Base-by-base conservation (phyloP, 192 early-diverging fungal genomes). In the Entomortierella beljakovae region DNA sequence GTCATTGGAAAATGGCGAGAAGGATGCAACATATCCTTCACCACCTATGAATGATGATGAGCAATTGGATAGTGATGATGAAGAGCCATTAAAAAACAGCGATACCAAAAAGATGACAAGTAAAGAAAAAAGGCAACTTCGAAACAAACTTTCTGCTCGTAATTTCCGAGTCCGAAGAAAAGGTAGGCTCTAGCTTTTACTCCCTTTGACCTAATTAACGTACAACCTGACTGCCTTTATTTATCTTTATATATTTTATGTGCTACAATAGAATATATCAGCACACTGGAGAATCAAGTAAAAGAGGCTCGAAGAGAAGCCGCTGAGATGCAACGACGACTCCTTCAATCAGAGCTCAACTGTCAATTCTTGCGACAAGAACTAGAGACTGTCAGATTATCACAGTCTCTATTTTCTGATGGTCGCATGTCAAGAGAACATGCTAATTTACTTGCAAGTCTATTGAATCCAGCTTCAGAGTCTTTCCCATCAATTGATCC, bases 131-230 rank as follows among this genome's bases (percentile, higher is more conserved):
- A 81, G 93, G 29, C 91, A 93, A 80, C 82, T 94, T 80, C 85
- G 94, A 48, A 95, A 95, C 81, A 95, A 95, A 71, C 88, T 95
- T 46, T 92, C 90, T 25, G 94, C 94, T 18, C 82, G 93, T 58
- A 94, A 93, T 81, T 95, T 95, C 70, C 86, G 94, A 37, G 86
- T 89, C 52, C 86, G 94, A 38, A 84, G 93, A 80, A 95, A 95
- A 84, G 94, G 84, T 88, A 64, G 10, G 7, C 13, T 32, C 16
- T 11, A 1, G 9, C 11, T 16, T 10, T 3, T 23, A 25, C 1
- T 53, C 1, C n/a, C 18, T 43, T 11, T 11, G 18, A 18, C 18
- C 42, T n/a, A n/a, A n/a, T n/a, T n/a, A n/a, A n/a, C n/a, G n/a
- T n/a, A n/a, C n/a, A n/a, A n/a, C n/a, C n/a, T n/a, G n/a, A n/a